phyloP scores from a whole-genome alignment of 768 basidiomycete genomes.

The Grammothele lineata region DNA sequence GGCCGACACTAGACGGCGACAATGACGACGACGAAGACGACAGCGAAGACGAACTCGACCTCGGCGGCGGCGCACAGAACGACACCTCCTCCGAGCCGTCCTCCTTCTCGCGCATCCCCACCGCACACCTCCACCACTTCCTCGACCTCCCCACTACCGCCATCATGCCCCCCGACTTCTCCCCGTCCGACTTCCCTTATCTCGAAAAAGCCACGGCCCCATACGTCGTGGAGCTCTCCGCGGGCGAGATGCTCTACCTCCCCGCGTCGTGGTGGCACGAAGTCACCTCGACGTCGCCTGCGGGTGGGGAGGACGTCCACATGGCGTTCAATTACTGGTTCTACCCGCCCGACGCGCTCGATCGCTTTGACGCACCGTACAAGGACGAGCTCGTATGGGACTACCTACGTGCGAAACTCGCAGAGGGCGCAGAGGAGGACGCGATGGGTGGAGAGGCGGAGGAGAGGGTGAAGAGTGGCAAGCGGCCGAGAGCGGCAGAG shows the following conservation, averaged over 20 bases:
- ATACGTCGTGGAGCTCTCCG: constrained; percentile 26
- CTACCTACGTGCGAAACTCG: constrained; percentile 17
- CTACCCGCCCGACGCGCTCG: constrained; percentile 27
- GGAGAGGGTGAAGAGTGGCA: too few species aligned
- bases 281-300: constrained; percentile 24
- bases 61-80: constrained; percentile 5
- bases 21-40: background rate
- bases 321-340: constrained; percentile 34
- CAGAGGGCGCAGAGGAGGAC: background rate
- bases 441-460: too few species aligned
- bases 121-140: constrained; percentile 23
- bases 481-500: too few species aligned
- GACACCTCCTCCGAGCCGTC: constrained; percentile 20
- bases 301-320: constrained; percentile 15
- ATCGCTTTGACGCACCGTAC: constrained; percentile 24
- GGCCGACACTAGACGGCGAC: background rate
- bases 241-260: constrained; percentile 30
- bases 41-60: constrained; percentile 1
- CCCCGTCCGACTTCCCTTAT: constrained; percentile 14
- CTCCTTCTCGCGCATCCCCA: constrained; percentile 29
- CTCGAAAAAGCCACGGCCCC: constrained; percentile 20
- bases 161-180: constrained; percentile 5
- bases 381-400: constrained; percentile 25
- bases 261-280: constrained; percentile 32
- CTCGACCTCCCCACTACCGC: constrained; percentile 24